These are phyloP conservation scores for Hygrophorus pudorinus DNA, from an alignment of 768 basidiomycete species.

Conservation along the genomic window DNA sequence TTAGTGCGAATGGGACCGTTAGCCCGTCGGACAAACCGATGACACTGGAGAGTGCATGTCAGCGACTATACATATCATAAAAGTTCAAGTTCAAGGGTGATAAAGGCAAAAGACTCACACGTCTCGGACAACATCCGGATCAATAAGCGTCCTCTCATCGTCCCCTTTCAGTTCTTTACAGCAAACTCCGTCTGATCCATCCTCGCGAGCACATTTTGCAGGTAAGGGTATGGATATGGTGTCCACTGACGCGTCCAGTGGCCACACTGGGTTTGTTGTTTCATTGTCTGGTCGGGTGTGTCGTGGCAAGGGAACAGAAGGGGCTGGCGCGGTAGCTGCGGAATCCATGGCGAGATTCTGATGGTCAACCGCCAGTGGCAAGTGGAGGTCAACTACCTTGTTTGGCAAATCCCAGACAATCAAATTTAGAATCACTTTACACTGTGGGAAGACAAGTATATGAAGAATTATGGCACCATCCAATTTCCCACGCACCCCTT, in stretches of 20 bases:
- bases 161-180: conserved; percentile 80
- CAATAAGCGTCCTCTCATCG: conserved; percentile 71
- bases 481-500: too few species aligned
- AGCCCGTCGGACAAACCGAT: conserved; percentile 88
- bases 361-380: too few species aligned
- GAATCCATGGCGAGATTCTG: too few species aligned
- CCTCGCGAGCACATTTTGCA: conserved; percentile 48
- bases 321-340: conserved; percentile 5
- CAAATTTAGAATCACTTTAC: too few species aligned
- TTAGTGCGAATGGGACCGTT: conserved; percentile 86
- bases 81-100: neutral
- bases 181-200: conserved; percentile 58
- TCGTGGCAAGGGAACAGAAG: conserved; percentile 10
- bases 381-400: too few species aligned
- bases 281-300: neutral
- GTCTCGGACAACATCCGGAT: conserved; percentile 83
- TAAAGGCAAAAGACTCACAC: conserved; percentile 40
- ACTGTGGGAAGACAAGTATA: too few species aligned
- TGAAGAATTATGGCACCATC: too few species aligned
- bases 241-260: conserved; percentile 35
- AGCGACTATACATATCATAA: neutral
- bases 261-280: conserved; percentile 54
- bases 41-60: conserved; percentile 35
- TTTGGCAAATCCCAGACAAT: too few species aligned
- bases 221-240: conserved; percentile 34